Conservation (phyloP, 257 asterid genomes). For the Nicotiana otophora region DNA sequence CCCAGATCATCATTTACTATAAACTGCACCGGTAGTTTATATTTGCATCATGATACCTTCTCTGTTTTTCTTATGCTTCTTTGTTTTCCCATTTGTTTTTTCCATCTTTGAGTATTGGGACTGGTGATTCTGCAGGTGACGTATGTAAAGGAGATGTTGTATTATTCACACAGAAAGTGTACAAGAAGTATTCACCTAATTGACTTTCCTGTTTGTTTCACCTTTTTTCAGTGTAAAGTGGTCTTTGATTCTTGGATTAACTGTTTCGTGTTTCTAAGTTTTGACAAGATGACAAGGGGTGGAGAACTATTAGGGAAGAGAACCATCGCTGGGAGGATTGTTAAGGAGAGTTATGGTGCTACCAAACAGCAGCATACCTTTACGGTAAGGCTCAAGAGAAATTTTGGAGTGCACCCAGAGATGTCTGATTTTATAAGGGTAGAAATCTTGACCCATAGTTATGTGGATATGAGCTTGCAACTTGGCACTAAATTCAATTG, state of each 20-base stretch:
- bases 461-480: not conserved
- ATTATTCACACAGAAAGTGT: slow-evolving; percentile 63
- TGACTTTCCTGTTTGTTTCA: slow-evolving; percentile 6
- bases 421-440: not conserved
- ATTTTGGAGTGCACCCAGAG: not conserved
- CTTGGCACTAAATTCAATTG: not conserved
- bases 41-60: not conserved
- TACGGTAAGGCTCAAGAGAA: slow-evolving; percentile 42
- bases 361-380: slow-evolving; percentile 84
- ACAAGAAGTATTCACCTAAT: slow-evolving; percentile 29
- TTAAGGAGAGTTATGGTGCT: slow-evolving; percentile 76
- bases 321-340: slow-evolving; percentile 64
- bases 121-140: slow-evolving; percentile 44
- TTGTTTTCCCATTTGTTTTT: not conserved
- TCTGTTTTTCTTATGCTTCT: slow-evolving; percentile 15
- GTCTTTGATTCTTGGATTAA: slow-evolving; percentile 8
- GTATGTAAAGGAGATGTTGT: slow-evolving; percentile 80
- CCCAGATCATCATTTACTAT: slow-evolving; percentile 62
- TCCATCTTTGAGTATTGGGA: not conserved
- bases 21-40: slow-evolving; percentile 59
- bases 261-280: slow-evolving; percentile 27
- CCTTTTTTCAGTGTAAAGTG: not conserved
- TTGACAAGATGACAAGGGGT: slow-evolving; percentile 39
- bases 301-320: slow-evolving; percentile 43
- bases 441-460: not conserved